Conservation (phyloP, 306 rosid genomes). For the Malus domestica region DNA sequence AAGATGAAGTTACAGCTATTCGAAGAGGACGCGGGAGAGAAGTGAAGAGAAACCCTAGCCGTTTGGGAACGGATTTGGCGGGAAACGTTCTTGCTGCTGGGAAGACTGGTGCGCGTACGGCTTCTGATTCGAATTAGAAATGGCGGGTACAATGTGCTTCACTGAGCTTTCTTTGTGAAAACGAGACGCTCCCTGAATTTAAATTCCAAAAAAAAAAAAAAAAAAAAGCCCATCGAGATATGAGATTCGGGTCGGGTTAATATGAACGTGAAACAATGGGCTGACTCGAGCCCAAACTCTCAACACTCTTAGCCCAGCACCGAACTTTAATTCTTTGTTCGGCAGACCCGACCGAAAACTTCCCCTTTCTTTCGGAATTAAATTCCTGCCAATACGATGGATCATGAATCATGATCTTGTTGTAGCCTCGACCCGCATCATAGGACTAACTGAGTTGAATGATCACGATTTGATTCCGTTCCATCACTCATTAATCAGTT, state of each 20-base stretch:
- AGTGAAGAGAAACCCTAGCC: slow-evolving; percentile 16
- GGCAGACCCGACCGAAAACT: too few species aligned
- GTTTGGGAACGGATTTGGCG: slow-evolving; percentile 27
- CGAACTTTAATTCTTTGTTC: too few species aligned
- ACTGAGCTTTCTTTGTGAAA: not conserved
- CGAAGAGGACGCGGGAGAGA: not conserved
- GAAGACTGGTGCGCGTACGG: not conserved
- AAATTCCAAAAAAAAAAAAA: not conserved
- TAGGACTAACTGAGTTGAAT: too few species aligned
- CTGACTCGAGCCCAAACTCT: not conserved
- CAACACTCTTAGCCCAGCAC: too few species aligned
- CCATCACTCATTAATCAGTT: too few species aligned
- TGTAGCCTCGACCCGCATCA: too few species aligned
- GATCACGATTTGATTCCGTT: too few species aligned
- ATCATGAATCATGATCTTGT: too few species aligned
- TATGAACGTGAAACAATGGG: not conserved
- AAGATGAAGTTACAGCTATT: not conserved
- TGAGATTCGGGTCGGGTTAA: not conserved
- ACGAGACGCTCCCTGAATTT: not conserved
- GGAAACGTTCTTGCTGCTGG: slow-evolving; percentile 23
- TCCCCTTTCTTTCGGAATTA: fast-evolving
- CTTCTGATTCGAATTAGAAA: slow-evolving; percentile 5
- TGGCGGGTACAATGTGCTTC: slow-evolving; percentile 9
- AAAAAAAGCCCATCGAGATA: too few species aligned
- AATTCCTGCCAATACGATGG: too few species aligned